phyloP scores from a whole-genome alignment of 352 stramenopile species.

The Pythium aristosporum region DNA sequence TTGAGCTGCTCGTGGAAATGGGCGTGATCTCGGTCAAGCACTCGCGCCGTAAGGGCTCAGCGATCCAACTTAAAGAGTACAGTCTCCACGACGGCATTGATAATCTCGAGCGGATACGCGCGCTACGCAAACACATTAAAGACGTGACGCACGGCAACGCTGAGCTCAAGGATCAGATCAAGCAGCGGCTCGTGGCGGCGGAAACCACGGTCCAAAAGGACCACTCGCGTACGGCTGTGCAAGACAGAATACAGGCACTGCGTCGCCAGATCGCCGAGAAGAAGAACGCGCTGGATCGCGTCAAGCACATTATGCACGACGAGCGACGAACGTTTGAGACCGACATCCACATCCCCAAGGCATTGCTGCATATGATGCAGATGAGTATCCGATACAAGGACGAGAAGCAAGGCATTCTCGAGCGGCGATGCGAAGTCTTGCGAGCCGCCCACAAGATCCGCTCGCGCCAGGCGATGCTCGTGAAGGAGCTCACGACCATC shows the following conservation, averaged over 20 bases:
- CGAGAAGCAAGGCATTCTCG: constrained; percentile 74
- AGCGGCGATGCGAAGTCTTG: constrained; percentile 73
- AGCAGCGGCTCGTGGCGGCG: constrained; percentile 37
- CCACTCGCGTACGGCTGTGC: constrained; percentile 43
- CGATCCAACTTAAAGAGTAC: constrained; percentile 80
- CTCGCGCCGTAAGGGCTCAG: constrained; percentile 70
- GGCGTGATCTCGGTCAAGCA: constrained; percentile 66
- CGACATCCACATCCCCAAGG: constrained; percentile 80
- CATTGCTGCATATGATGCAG: constrained; percentile 71
- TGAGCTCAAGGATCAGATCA: constrained; percentile 52
- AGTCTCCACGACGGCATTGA: constrained; percentile 72
- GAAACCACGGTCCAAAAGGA: constrained; percentile 45
- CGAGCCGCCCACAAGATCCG: constrained; percentile 82
- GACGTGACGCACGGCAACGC: constrained; percentile 43
- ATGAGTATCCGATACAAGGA: constrained; percentile 85
- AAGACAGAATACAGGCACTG: constrained; percentile 51
- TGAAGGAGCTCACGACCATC: constrained; percentile 69
- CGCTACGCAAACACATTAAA: constrained; percentile 47
- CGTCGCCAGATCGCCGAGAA: constrained; percentile 57
- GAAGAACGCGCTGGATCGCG: constrained; percentile 46
- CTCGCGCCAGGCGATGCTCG: constrained; percentile 73
- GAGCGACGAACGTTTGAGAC: constrained; percentile 77
- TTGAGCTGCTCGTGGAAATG: constrained; percentile 64
- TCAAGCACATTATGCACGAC: constrained; percentile 68
- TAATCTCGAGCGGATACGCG: constrained; percentile 55